phyloP scores from a whole-genome alignment of 805 yeast genomes.

The Starmerella bombi region DNA sequence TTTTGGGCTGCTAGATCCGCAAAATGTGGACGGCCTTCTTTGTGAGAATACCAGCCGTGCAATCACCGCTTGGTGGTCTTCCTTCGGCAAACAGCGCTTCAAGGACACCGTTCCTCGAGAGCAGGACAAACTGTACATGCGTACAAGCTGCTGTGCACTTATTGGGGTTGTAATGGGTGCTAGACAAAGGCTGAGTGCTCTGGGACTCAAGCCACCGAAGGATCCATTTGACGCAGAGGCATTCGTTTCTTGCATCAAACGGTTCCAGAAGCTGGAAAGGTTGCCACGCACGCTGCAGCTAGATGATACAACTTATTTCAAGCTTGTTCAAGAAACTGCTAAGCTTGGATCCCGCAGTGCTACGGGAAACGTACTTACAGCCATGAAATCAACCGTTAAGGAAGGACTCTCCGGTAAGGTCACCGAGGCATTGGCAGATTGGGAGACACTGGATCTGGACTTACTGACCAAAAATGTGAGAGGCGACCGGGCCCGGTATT shows the following conservation, averaged over 20 bases:
- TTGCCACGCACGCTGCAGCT: conserved; percentile 40
- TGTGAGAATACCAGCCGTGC: conserved; percentile 69
- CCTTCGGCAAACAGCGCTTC: conserved; percentile 39
- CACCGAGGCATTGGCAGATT: conserved; percentile 15
- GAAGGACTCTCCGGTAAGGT: conserved; percentile 32
- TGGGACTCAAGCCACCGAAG: conserved; percentile 49
- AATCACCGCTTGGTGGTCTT: conserved; percentile 66
- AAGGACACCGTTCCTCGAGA: conserved; percentile 15
- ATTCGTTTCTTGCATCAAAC: conserved; percentile 53
- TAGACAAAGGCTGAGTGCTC: conserved; percentile 46
- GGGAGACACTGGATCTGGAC: conserved; percentile 20
- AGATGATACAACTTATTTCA: conserved; percentile 43
- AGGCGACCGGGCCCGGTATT: conserved; percentile 20
- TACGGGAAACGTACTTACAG: conserved; percentile 29
- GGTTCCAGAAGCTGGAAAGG: conserved; percentile 62
- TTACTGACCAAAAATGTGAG: conserved; percentile 15
- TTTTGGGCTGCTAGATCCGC: conserved; percentile 56
- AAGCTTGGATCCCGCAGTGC: conserved; percentile 27
- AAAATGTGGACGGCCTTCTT: conserved; percentile 68
- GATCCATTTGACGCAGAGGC: conserved; percentile 72
- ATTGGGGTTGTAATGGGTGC: conserved; percentile 64
- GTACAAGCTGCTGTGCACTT: conserved; percentile 55
- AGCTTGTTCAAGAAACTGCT: conserved; percentile 36
- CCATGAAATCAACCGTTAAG: conserved; percentile 59
- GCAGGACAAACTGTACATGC: conserved; percentile 18